Conservation (phyloP, 257 asterid species). For the Galeopsis tetrahit region DNA sequence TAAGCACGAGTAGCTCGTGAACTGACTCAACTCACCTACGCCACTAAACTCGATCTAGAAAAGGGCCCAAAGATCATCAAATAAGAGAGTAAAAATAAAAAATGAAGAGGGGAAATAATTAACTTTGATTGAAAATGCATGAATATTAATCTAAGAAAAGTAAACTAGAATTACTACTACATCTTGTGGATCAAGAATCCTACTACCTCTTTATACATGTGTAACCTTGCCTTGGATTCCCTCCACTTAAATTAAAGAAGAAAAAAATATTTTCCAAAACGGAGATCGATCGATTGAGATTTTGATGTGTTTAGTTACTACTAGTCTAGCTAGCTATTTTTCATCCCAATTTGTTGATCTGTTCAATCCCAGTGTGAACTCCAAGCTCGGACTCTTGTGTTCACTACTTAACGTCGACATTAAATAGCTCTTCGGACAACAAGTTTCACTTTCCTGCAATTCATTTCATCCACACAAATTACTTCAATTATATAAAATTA, state of each 20-base stretch:
- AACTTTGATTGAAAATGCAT: neutral
- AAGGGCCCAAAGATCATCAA: neutral
- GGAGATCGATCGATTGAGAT: conserved; percentile 24
- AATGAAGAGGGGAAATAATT: neutral
- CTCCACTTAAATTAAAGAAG: conserved; percentile 18
- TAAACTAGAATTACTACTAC: conserved; percentile 1
- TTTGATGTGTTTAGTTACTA: too few relatives aligned
- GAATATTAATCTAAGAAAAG: conserved; percentile 15
- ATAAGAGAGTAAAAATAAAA: neutral
- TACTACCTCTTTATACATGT: conserved; percentile 32
- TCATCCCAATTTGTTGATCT: conserved; percentile 42
- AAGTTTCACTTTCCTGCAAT: conserved; percentile 55
- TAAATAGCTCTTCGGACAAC: conserved; percentile 39
- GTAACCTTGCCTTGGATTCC: conserved; percentile 28
- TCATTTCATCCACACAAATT: neutral
- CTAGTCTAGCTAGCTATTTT: conserved; percentile 36
- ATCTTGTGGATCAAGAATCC: conserved; percentile 20
- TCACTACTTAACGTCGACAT: conserved; percentile 28
- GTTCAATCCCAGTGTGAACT: conserved; percentile 45
- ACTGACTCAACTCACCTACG: too few relatives aligned
- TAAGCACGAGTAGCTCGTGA: too few relatives aligned
- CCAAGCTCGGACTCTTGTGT: conserved; percentile 56
- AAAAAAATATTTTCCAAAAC: conserved; percentile 19
- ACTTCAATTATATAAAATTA: too few relatives aligned
- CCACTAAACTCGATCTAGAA: neutral